phyloP scores from a whole-genome alignment of 2,329 filamentous ascomycete species.

The Beauveria sp. region DNA sequence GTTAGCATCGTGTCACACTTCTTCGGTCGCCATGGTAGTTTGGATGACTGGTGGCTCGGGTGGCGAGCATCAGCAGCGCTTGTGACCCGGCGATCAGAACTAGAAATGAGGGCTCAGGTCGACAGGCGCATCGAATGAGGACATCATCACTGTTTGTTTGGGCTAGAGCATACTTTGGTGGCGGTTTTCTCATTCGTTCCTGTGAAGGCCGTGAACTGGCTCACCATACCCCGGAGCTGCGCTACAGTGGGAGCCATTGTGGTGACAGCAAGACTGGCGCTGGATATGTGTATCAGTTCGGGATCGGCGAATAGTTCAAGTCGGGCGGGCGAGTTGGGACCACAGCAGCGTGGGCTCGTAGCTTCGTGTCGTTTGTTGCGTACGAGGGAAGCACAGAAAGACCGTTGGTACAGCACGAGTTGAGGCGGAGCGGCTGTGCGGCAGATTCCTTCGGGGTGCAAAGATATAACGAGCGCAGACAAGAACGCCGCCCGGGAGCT shows the following conservation, averaged over 20 bases:
- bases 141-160: background rate
- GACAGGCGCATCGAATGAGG: background rate
- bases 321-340: background rate
- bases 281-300: background rate
- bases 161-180: constrained; percentile 31
- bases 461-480: background rate
- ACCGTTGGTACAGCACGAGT: background rate
- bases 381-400: background rate
- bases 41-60: background rate
- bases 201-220: constrained; percentile 36
- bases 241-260: constrained; percentile 29
- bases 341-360: background rate
- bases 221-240: constrained; percentile 32
- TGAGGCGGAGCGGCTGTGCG: background rate
- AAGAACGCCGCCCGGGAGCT: background rate
- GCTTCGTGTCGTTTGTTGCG: background rate
- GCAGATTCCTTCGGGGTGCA: background rate
- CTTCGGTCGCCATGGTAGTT: background rate
- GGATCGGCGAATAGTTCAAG: background rate
- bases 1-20: background rate
- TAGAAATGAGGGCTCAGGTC: background rate
- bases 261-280: background rate
- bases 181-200: constrained; percentile 37
- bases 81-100: background rate
- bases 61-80: background rate